Percentiles rank a stretch among this genome's conserved stretches.
Conservation (phyloP, 176 grass and related monocot genomes). For the Musa itinerans region DNA sequence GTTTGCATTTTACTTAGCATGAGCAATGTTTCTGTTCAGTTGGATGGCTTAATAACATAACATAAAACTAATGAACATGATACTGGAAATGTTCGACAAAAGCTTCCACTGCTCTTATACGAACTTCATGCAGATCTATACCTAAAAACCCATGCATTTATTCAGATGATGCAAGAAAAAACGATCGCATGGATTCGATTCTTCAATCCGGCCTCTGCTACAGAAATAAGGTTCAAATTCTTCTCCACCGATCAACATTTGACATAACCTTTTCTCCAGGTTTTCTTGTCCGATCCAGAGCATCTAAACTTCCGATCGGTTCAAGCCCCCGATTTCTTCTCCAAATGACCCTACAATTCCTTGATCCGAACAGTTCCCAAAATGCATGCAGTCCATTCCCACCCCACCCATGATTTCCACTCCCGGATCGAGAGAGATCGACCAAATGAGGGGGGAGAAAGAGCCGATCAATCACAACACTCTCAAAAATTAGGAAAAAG, state of each 20-base stretch:
- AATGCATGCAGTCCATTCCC: constrained; percentile 4
- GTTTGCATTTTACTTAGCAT: not conserved
- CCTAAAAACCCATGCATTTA: not conserved
- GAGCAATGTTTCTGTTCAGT: not conserved
- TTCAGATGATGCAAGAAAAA: not conserved
- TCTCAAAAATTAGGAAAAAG: not conserved
- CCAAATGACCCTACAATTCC: not conserved
- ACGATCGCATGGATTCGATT: not conserved
- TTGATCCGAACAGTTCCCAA: not conserved
- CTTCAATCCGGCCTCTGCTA: not conserved
- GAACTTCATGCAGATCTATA: not conserved
- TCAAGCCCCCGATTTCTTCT: not conserved
- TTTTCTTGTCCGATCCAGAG: not conserved
- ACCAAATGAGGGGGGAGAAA: not conserved
- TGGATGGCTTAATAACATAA: not conserved
- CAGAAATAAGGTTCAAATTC: not conserved
- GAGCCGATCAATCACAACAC: not conserved
- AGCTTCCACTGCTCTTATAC: too few species aligned
- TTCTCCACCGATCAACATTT: not conserved
- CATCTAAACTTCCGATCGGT: not conserved
- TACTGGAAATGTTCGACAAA: not conserved
- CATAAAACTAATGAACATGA: not conserved
- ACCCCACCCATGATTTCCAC: not conserved
- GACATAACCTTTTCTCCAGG: not conserved
- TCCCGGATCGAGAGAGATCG: too few species aligned